phyloP scores from a whole-genome alignment of 306 rosid species.

The Trifolium pratense region DNA sequence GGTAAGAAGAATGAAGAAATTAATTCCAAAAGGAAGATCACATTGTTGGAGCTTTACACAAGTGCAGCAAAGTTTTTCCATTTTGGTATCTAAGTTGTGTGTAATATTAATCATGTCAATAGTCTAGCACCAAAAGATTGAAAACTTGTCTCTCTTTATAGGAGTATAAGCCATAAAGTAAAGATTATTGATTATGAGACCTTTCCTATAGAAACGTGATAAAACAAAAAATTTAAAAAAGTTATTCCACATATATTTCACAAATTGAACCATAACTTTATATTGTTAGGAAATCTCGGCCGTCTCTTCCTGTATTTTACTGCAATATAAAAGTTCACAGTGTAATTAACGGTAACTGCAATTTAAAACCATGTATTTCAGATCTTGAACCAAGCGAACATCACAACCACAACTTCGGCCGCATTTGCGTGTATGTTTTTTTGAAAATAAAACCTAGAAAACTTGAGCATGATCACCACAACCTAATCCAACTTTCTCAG shows the following conservation, averaged over 20 bases:
- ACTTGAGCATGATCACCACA: slow-evolving; percentile 23
- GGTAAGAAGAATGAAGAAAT: slow-evolving; percentile 9
- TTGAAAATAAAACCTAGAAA: slow-evolving; percentile 24
- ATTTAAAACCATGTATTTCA: neutral
- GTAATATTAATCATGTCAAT: slow-evolving; percentile 26
- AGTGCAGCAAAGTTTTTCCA: slow-evolving; percentile 16
- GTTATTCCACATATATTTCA: slow-evolving; percentile 8
- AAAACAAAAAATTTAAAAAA: slow-evolving; percentile 25
- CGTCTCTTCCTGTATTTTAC: neutral
- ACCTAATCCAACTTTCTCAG: slow-evolving; percentile 49
- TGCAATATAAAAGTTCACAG: neutral
- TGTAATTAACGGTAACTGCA: neutral
- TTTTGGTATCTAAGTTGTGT: slow-evolving; percentile 8
- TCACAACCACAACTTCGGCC: neutral
- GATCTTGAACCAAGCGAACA: neutral
- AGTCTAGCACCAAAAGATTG: slow-evolving; percentile 29
- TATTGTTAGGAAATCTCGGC: neutral
- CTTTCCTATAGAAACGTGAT: slow-evolving; percentile 15
- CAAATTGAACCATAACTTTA: neutral
- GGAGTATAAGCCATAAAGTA: neutral
- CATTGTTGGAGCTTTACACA: slow-evolving; percentile 18
- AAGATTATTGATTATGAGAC: slow-evolving; percentile 20
- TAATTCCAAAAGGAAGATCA: slow-evolving; percentile 33
- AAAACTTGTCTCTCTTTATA: neutral
- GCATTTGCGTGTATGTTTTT: neutral